phyloP scores from a whole-genome alignment of 1,139 yeast species.

The Trichomonascaceae sp. region DNA sequence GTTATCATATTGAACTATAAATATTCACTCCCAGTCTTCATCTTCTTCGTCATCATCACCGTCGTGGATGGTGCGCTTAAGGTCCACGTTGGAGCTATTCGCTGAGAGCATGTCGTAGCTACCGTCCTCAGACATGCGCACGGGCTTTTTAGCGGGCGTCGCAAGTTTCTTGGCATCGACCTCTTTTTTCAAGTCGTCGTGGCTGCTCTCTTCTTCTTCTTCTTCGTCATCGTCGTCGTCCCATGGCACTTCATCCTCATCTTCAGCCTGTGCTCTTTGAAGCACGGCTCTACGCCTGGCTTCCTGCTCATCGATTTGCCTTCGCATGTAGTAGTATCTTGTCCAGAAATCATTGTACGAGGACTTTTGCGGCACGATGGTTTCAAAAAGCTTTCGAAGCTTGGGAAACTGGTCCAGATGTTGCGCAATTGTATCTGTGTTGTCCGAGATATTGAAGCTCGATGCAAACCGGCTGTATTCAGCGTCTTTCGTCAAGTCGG shows the following conservation, averaged over 20 bases:
- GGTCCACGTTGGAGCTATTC: constrained; percentile 24
- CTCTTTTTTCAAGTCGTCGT: constrained; percentile 3
- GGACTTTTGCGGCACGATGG: constrained; percentile 53
- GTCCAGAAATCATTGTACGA: constrained; percentile 61
- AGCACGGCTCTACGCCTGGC: constrained; percentile 51
- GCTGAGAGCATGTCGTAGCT: constrained; percentile 30
- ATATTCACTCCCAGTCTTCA: constrained; percentile 43
- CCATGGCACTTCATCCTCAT: constrained; percentile 38
- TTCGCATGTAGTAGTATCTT: constrained; percentile 48
- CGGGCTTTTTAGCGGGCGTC: constrained; percentile 6
- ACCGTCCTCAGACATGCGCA: constrained; percentile 29
- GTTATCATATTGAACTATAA: neutral
- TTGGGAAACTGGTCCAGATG: constrained; percentile 40
- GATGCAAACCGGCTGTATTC: constrained; percentile 24
- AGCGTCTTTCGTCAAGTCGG: constrained; percentile 21
- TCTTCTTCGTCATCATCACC: constrained; percentile 32
- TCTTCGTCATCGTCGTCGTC: constrained; percentile 52
- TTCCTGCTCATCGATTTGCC: constrained; percentile 49
- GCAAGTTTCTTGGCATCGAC: constrained; percentile 2
- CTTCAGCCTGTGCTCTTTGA: constrained; percentile 29
- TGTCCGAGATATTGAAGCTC: constrained; percentile 34
- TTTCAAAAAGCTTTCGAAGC: constrained; percentile 45
- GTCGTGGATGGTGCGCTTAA: constrained; percentile 9
- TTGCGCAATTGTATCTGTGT: constrained; percentile 39
- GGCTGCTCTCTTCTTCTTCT: constrained; percentile 13